A percentile compares a stretch with the other conserved stretches of the same genome.
Evolutionary conservation across 768 basidiomycete genomes (phyloP).

Genomic region (Phaeolepiota aurea): DNA sequence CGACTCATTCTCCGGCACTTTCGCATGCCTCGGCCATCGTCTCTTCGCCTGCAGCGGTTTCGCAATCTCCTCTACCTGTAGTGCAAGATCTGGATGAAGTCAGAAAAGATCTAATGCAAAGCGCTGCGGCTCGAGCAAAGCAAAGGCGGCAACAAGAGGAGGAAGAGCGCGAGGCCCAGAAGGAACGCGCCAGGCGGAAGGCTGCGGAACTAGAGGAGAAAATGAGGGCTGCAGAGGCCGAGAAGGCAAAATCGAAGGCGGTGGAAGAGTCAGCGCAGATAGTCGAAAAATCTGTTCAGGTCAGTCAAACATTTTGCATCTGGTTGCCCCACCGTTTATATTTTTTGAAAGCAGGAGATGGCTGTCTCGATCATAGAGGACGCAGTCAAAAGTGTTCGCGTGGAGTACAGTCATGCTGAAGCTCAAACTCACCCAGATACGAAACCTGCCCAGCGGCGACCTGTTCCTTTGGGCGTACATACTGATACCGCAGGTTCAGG

Average conservation of each 20-base stretch:
- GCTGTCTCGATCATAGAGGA: slow-evolving; percentile 39
- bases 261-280: slow-evolving; percentile 12
- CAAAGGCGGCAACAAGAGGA: slow-evolving; percentile 78
- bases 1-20: slow-evolving; percentile 35
- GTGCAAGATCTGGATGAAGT: slow-evolving; percentile 51
- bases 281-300: slow-evolving; percentile 3
- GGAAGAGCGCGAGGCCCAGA: slow-evolving; percentile 70
- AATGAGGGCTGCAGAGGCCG: slow-evolving; percentile 38
- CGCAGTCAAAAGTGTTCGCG: slow-evolving; percentile 22
- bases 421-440: not conserved
- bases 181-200: slow-evolving; percentile 74
- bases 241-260: slow-evolving; percentile 20
- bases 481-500: slow-evolving; percentile 16
- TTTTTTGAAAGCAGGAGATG: slow-evolving; percentile 22
- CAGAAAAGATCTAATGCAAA: slow-evolving; percentile 76
- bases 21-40: slow-evolving; percentile 30
- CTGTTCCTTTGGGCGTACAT: slow-evolving; percentile 23
- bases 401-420: not conserved
- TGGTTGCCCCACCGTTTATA: not conserved
- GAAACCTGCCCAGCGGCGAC: slow-evolving; percentile 16
- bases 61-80: slow-evolving; percentile 21
- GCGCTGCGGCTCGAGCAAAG: slow-evolving; percentile 75
- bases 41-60: slow-evolving; percentile 24
- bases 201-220: slow-evolving; percentile 68
- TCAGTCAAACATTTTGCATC: slow-evolving; percentile 8